phyloP scores from a whole-genome alignment of 192 early-diverging fungal species.

The Mortierella hygrophila region DNA sequence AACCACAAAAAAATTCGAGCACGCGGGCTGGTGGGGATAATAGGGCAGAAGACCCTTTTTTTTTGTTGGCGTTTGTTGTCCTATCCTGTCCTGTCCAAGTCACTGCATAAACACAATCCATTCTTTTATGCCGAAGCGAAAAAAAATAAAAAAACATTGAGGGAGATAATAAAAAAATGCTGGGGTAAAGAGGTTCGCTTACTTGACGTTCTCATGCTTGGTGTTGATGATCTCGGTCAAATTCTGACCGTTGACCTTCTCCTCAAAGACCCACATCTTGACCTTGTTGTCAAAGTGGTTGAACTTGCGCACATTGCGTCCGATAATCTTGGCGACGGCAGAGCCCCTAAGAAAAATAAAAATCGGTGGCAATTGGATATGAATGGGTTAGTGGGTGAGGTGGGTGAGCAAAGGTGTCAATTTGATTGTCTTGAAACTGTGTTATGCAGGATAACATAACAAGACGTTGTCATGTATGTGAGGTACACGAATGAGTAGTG shows the following conservation, averaged over 20 bases:
- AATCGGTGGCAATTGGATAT: not conserved
- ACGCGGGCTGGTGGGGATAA: too few species aligned
- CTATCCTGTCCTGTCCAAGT: not conserved
- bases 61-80: not conserved
- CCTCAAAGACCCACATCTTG: constrained; percentile 97
- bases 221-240: constrained; percentile 97
- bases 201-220: constrained; percentile 91
- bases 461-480: too few species aligned
- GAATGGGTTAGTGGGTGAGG: not conserved
- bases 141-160: not conserved
- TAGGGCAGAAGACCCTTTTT: not conserved
- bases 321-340: constrained; percentile 93
- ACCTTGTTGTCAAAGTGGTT: constrained; percentile 85
- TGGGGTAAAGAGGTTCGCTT: constrained; percentile 18
- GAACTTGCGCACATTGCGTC: constrained; percentile 75
- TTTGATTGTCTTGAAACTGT: not conserved
- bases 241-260: constrained; percentile 83
- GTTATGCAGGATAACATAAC: not conserved
- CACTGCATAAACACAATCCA: not conserved
- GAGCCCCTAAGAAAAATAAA: constrained; percentile 79
- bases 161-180: not conserved
- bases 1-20: not conserved
- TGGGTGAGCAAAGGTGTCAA: not conserved
- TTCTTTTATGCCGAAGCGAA: constrained; percentile 8
- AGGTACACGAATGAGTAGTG: not conserved